Conservation (phyloP, 148 eudicot species). For the Camellia japonica region DNA sequence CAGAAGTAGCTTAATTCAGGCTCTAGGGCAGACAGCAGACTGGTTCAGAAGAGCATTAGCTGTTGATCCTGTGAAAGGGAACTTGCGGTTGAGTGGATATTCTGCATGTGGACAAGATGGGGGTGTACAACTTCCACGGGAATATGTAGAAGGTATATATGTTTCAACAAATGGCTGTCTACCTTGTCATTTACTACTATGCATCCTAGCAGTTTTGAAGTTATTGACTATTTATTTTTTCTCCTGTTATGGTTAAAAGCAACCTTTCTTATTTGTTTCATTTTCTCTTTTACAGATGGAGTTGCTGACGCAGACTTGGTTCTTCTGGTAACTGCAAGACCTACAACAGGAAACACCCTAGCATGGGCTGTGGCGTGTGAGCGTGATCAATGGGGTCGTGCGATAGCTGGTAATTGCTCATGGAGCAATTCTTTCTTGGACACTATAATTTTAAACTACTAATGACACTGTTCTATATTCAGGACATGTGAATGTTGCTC, state of each 20-base stretch:
- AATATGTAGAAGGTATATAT: constrained; percentile 83
- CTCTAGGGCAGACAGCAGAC: constrained; percentile 89
- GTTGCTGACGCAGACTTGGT: constrained; percentile 87
- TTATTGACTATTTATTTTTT: neutral
- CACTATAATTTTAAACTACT: constrained; percentile 2
- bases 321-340: constrained; percentile 95
- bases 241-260: neutral
- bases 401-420: constrained; percentile 74
- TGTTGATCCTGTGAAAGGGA: constrained; percentile 93
- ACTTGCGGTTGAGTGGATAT: constrained; percentile 94
- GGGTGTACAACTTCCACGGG: constrained; percentile 93
- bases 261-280: constrained; percentile 7
- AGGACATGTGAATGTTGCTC: constrained; percentile 99
- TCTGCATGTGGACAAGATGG: constrained; percentile 99
- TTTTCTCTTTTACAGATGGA: constrained; percentile 59
- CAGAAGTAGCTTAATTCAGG: constrained; percentile 43
- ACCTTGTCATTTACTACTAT: constrained; percentile 5
- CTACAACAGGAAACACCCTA: constrained; percentile 93
- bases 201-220: neutral
- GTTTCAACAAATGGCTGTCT: neutral
- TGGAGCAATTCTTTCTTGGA: constrained; percentile 4
- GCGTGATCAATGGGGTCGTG: constrained; percentile 99
- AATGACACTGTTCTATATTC: constrained; percentile 13
- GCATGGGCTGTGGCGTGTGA: constrained; percentile 99
- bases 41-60: constrained; percentile 93